These are phyloP conservation scores for Auricularia sp. DNA, from an alignment of 768 basidiomycete species.

Conservation along the genomic window DNA sequence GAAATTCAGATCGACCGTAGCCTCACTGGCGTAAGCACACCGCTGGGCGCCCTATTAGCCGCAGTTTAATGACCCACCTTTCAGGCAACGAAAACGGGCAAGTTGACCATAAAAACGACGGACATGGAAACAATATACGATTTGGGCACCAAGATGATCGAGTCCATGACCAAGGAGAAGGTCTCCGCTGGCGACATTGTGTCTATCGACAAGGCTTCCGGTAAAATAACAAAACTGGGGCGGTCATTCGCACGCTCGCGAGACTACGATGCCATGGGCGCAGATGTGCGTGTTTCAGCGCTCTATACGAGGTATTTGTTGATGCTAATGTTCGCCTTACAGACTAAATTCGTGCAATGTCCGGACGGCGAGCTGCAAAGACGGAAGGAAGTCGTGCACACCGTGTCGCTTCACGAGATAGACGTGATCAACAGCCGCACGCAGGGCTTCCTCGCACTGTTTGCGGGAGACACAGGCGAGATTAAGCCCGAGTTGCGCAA, in stretches of 20 bases:
- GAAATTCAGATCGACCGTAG: slow-evolving; percentile 98
- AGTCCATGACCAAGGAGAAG: slow-evolving; percentile 93
- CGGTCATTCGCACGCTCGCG: slow-evolving; percentile 93
- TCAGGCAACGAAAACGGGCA: slow-evolving; percentile 95
- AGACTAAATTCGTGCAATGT: slow-evolving; percentile 98
- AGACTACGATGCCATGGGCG: slow-evolving; percentile 99
- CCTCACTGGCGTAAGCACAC: slow-evolving; percentile 72
- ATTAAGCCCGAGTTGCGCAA: slow-evolving; percentile 94
- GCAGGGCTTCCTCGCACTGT: slow-evolving; percentile 94
- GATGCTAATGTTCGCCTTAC: slow-evolving; percentile 3
- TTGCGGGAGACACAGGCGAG: slow-evolving; percentile 94
- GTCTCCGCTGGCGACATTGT: slow-evolving; percentile 89
- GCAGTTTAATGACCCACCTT: not conserved
- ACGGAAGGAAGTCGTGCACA: slow-evolving; percentile 94
- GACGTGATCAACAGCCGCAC: slow-evolving; percentile 98
- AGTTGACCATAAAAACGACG: slow-evolving; percentile 93
- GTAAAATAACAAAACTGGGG: slow-evolving; percentile 92
- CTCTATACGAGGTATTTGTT: not conserved
- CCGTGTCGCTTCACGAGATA: slow-evolving; percentile 95
- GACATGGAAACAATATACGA: slow-evolving; percentile 99
- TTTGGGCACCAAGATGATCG: slow-evolving; percentile 98
- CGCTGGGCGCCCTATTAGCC: not conserved
- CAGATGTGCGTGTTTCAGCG: slow-evolving; percentile 59
- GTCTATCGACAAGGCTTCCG: slow-evolving; percentile 94
- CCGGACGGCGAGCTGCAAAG: slow-evolving; percentile 98